Evolutionary conservation across 495 filamentous ascomycete species (phyloP).

Genomic region (Penicillium arizonense): DNA sequence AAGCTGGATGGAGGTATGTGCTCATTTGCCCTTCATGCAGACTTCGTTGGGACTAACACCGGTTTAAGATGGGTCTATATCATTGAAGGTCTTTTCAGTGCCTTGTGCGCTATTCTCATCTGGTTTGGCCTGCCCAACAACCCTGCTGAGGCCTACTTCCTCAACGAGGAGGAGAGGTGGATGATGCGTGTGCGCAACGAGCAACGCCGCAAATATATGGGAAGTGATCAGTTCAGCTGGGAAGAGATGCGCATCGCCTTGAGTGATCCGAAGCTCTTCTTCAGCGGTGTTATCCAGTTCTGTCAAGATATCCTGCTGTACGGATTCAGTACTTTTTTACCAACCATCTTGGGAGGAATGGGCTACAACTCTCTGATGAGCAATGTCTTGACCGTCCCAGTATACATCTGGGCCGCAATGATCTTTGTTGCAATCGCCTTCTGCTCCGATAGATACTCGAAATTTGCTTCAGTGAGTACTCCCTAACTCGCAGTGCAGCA

Average conservation of each 20-base stretch:
- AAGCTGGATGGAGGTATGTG: slow-evolving; percentile 41
- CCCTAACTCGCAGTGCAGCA: neutral
- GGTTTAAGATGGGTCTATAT: slow-evolving; percentile 47
- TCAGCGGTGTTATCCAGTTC: slow-evolving; percentile 50
- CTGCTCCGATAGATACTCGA: slow-evolving; percentile 38
- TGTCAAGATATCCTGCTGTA: slow-evolving; percentile 55
- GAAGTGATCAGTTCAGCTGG: slow-evolving; percentile 51
- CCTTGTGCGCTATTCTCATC: slow-evolving; percentile 47
- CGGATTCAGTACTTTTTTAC: slow-evolving; percentile 60
- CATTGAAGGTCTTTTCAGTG: slow-evolving; percentile 54
- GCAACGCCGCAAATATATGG: slow-evolving; percentile 41
- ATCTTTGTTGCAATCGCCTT: slow-evolving; percentile 43
- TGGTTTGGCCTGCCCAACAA: slow-evolving; percentile 58
- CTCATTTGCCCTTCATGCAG: neutral
- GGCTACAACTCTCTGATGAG: slow-evolving; percentile 49
- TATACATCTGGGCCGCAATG: slow-evolving; percentile 42
- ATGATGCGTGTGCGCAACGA: slow-evolving; percentile 50
- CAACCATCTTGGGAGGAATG: slow-evolving; percentile 52
- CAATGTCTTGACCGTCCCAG: slow-evolving; percentile 46
- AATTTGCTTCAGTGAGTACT: slow-evolving; percentile 31
- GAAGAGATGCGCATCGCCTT: slow-evolving; percentile 46
- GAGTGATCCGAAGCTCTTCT: slow-evolving; percentile 37
- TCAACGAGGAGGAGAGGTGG: slow-evolving; percentile 48
- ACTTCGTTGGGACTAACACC: neutral
- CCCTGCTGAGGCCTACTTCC: slow-evolving; percentile 51